phyloP scores from a whole-genome alignment of 495 filamentous ascomycete genomes.

The Daldinia decipiens region DNA sequence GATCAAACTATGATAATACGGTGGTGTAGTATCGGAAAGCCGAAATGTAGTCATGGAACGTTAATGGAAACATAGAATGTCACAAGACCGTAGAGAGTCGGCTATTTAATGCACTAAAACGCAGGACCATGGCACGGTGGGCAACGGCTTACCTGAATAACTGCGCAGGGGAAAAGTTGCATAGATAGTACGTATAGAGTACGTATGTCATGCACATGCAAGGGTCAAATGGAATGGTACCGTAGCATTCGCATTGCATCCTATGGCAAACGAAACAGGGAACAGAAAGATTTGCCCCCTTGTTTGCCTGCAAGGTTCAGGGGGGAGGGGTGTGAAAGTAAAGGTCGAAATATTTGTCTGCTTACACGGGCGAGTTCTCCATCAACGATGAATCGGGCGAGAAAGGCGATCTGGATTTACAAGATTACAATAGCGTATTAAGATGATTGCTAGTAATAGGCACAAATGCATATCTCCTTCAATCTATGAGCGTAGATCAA shows the following conservation, averaged over 20 bases:
- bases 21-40: conserved; percentile 11
- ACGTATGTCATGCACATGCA: conserved; percentile 36
- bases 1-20: conserved; percentile 4
- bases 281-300: conserved; percentile 39
- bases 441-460: conserved; percentile 16
- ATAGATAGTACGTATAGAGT: conserved; percentile 21
- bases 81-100: conserved; percentile 47
- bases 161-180: background rate
- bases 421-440: conserved; percentile 1
- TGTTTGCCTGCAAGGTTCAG: conserved; percentile 45
- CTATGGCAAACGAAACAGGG: conserved; percentile 43
- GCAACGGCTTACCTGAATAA: conserved; percentile 43
- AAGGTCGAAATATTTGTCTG: conserved; percentile 16
- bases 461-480: conserved; percentile 20
- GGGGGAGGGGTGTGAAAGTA: conserved; percentile 24
- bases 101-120: conserved; percentile 46
- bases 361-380: conserved; percentile 11
- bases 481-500: conserved; percentile 2
- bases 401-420: conserved; percentile 3
- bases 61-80: conserved; percentile 43
- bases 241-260: conserved; percentile 37
- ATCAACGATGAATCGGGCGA: conserved; percentile 1
- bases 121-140: conserved; percentile 42
- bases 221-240: conserved; percentile 41
- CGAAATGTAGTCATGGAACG: conserved; percentile 37